These are phyloP conservation scores for Bidens hawaiensis DNA, from an alignment of 140 eudicot species.

Conservation along the genomic window DNA sequence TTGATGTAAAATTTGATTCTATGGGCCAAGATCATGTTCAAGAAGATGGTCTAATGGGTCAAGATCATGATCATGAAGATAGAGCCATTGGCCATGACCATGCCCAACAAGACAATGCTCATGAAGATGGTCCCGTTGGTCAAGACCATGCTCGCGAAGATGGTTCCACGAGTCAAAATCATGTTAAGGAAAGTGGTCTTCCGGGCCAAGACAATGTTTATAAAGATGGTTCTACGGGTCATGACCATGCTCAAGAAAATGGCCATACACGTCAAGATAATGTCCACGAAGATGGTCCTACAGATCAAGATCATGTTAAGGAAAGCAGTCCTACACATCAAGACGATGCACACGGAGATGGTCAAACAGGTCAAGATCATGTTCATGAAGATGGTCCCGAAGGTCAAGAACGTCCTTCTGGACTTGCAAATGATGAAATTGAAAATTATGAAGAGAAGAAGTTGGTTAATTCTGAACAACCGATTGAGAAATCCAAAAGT, in stretches of 20 bases:
- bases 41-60: constrained; percentile 1
- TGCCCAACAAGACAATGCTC: not conserved
- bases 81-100: not conserved
- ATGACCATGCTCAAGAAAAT: constrained; percentile 7
- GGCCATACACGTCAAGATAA: not conserved
- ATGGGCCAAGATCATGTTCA: not conserved
- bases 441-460: not conserved
- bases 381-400: not conserved
- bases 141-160: not conserved
- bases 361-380: not conserved
- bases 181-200: not conserved
- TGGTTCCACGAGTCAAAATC: not conserved
- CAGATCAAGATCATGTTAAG: not conserved
- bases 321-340: not conserved
- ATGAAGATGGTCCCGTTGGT: not conserved
- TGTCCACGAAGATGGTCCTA: not conserved
- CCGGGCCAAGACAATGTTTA: not conserved
- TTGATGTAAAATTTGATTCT: not conserved
- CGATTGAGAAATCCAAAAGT: constrained; percentile 12
- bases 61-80: not conserved
- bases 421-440: constrained; percentile 7
- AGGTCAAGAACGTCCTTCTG: constrained; percentile 3
- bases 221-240: not conserved
- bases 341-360: not conserved
- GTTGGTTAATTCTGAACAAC: constrained; percentile 6